Evolutionary conservation across 179 eudicot genomes (phyloP), one percentile per base, ranked within the genome.

Genomic region (Carnegiea gigantea): DNA sequence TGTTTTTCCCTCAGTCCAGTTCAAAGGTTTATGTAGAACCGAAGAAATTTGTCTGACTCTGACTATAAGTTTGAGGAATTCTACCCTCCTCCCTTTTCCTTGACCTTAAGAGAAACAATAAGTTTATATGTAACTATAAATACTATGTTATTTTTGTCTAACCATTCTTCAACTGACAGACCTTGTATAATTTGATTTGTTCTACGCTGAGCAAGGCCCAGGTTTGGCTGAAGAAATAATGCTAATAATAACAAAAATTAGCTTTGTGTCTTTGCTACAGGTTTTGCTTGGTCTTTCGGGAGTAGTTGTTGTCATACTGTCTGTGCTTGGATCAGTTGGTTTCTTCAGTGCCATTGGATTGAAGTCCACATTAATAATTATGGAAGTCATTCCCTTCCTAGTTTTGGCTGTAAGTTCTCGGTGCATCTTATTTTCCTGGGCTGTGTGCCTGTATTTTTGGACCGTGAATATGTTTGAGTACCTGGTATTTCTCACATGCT

Each of bases 341-440:
- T 88, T 97, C 85, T 97, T 97, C 91, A 97, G 99, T 88, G 97
- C 97, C 70, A 65, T 97, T 48, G 98, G 98, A 82, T 89, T 97
- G 84, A 97, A 97, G 80, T 97, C 99, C 79, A 97, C 99, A 36
- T 91, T 97, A 68, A 95, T 97, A 84, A 97, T 97, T 54, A 91
- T 95, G 99, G 99, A 97, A 94, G 99, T 97, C 92, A 97, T 97
- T 76, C 99, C 99, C 53, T 97, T 97, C 84, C 97, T 97, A 70
- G 99, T 95, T 85, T 87, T 97, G 85, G 98, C 99, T 65, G 99
- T 97, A 88, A 92, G 99, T 88, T 82, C 36, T 48, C 24, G 26
- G 44, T 79, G 28, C 26, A 76, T 59, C 28, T 28, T 60, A 17
- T 78, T 53, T 8, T 59, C n/a, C 26, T 46, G 4, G 15, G 60